These are phyloP conservation scores for Monoraphidium neglectum DNA, from an alignment of 139 green algal species.

Conservation along the genomic window DNA sequence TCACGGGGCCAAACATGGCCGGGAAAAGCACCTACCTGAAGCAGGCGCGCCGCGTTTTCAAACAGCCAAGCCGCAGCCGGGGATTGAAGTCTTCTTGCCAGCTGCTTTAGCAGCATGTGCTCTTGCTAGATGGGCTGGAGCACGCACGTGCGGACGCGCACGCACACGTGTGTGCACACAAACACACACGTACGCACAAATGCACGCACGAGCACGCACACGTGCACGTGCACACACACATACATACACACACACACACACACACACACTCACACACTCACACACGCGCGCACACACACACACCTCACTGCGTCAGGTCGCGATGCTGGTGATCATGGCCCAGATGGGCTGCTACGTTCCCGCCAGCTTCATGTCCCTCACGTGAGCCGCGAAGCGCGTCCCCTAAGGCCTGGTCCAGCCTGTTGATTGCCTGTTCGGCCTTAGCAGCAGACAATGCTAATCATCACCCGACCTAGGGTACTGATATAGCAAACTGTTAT, in stretches of 20 bases:
- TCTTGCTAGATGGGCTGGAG: too few species aligned
- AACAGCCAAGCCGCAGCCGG: not conserved
- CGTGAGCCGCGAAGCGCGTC: not conserved
- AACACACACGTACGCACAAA: not conserved
- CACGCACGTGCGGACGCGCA: too few species aligned
- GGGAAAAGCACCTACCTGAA: constrained; percentile 86
- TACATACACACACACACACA: too few species aligned
- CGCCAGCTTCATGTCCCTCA: constrained; percentile 57
- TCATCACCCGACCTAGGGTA: too few species aligned
- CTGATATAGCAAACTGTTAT: too few species aligned
- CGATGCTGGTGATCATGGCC: constrained; percentile 74
- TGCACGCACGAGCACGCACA: not conserved
- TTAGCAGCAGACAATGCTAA: too few species aligned
- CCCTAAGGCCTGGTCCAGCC: too few species aligned
- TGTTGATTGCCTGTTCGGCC: too few species aligned
- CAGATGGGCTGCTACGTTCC: constrained; percentile 81
- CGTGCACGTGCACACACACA: too few species aligned
- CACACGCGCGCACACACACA: not conserved
- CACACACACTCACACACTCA: too few species aligned
- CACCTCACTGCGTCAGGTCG: constrained; percentile 47
- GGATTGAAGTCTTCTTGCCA: too few species aligned
- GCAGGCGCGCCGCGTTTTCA: constrained; percentile 39
- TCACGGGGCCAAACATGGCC: constrained; percentile 83
- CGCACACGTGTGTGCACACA: not conserved
- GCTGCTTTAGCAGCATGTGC: too few species aligned